Evolutionary conservation across 768 basidiomycete species (phyloP).

Genomic region (Naganishia randhawae): DNA sequence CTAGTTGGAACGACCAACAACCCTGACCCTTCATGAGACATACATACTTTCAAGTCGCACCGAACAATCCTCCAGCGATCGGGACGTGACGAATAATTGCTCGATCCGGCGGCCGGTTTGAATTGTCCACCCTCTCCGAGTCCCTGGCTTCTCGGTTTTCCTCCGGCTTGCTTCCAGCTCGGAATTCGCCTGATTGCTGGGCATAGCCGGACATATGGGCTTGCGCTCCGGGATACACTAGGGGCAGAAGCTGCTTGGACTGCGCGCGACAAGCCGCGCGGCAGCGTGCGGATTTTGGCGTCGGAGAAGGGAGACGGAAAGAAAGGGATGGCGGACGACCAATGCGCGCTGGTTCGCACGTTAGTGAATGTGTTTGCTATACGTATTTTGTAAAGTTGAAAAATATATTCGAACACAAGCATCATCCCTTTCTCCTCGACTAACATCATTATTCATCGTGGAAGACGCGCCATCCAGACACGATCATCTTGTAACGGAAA

Average conservation of each 20-base stretch:
- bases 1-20: too few species aligned
- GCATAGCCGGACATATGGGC: slow-evolving; percentile 4
- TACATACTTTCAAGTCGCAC: too few species aligned
- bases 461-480: too few species aligned
- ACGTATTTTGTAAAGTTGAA: too few species aligned
- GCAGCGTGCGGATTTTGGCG: background rate
- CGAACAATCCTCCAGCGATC: background rate
- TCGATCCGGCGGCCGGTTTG: too few species aligned
- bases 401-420: too few species aligned
- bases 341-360: background rate
- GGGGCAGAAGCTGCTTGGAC: background rate
- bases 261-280: background rate
- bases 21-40: too few species aligned
- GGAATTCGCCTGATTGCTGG: background rate
- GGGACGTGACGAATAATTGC: background rate
- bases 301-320: background rate
- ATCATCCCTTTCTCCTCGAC: too few species aligned
- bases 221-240: background rate
- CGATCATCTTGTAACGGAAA: too few species aligned
- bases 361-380: background rate
- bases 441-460: too few species aligned
- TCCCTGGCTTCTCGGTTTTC: too few species aligned
- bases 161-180: background rate
- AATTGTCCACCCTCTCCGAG: too few species aligned
- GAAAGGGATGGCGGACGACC: background rate